Evolutionary conservation across 1,284 basidiomycete species (phyloP).

Genomic region (Puccinia hordei): DNA sequence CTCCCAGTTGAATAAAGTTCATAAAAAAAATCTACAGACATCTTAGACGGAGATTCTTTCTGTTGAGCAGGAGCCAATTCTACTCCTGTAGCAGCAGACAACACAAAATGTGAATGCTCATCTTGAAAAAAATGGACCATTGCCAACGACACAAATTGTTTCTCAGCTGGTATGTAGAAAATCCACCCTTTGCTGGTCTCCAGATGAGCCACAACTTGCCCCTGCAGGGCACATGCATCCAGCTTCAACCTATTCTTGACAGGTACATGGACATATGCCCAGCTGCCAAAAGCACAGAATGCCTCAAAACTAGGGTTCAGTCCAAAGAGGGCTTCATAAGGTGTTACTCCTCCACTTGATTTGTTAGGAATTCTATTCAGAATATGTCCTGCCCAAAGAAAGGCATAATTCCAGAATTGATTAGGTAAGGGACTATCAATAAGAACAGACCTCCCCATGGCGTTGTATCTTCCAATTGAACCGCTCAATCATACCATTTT

Average conservation of each 20-base stretch:
- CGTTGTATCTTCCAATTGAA: background rate
- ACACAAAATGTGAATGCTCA: no score
- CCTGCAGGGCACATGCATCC: background rate
- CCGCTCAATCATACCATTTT: conserved; percentile 9
- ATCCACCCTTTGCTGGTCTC: conserved; percentile 9
- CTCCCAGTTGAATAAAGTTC: background rate
- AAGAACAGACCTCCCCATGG: conserved; percentile 10
- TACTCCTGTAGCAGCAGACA: no score
- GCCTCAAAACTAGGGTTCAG: background rate
- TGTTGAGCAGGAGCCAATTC: no score
- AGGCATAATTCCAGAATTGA: conserved; percentile 17
- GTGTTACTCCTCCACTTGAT: background rate
- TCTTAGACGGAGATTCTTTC: background rate
- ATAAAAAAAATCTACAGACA: background rate
- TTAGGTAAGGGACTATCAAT: background rate
- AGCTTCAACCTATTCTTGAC: background rate
- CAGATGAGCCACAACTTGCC: background rate
- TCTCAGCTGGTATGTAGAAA: background rate
- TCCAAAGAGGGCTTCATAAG: background rate
- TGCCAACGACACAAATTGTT: background rate
- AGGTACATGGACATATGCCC: conserved; percentile 16
- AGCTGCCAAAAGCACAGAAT: background rate
- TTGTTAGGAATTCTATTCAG: conserved; percentile 21
- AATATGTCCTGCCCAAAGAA: conserved; percentile 4
- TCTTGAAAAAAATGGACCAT: conserved; percentile 3